phyloP scores from a whole-genome alignment of 2,329 filamentous ascomycete species.

The Phyllosticta paracitricarpa region DNA sequence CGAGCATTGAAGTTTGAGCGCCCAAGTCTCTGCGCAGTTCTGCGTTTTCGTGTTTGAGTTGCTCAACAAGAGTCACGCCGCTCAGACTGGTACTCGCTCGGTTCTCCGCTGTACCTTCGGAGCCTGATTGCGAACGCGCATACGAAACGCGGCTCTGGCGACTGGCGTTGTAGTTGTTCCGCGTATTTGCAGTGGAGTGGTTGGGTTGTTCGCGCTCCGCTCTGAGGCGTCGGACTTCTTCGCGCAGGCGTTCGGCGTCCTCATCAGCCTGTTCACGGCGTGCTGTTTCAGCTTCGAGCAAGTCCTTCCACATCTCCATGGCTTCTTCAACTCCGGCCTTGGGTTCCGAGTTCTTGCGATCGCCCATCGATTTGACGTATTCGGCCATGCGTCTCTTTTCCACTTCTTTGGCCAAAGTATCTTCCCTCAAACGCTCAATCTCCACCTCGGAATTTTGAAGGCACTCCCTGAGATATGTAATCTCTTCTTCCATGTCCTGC shows the following conservation, averaged over 20 bases:
- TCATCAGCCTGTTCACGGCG: slow-evolving; percentile 84
- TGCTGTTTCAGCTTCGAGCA: slow-evolving; percentile 83
- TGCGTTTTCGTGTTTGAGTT: slow-evolving; percentile 83
- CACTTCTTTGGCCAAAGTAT: slow-evolving; percentile 67
- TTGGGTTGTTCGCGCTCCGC: slow-evolving; percentile 29
- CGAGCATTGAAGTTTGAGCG: slow-evolving; percentile 95
- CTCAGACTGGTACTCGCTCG: slow-evolving; percentile 38
- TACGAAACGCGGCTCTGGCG: slow-evolving; percentile 28
- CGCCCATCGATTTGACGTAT: slow-evolving; percentile 58
- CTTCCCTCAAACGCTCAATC: slow-evolving; percentile 71
- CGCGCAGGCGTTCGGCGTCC: slow-evolving; percentile 71
- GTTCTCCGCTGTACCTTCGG: slow-evolving; percentile 35
- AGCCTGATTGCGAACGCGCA: slow-evolving; percentile 26
- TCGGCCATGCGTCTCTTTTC: slow-evolving; percentile 83
- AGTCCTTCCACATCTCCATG: slow-evolving; percentile 82
- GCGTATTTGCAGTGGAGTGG: slow-evolving; percentile 23
- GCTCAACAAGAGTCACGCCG: slow-evolving; percentile 68
- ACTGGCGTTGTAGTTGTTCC: slow-evolving; percentile 28
- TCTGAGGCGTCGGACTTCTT: slow-evolving; percentile 67
- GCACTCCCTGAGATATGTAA: slow-evolving; percentile 73
- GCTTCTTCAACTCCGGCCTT: slow-evolving; percentile 30
- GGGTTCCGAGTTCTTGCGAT: slow-evolving; percentile 26
- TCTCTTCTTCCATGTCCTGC: slow-evolving; percentile 69
- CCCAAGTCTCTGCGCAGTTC: slow-evolving; percentile 86
- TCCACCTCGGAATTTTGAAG: slow-evolving; percentile 76